Evolutionary conservation across 805 yeast genomes (phyloP), one percentile per base, ranked within the genome.

Genomic region (Starmerella tilneyi): DNA sequence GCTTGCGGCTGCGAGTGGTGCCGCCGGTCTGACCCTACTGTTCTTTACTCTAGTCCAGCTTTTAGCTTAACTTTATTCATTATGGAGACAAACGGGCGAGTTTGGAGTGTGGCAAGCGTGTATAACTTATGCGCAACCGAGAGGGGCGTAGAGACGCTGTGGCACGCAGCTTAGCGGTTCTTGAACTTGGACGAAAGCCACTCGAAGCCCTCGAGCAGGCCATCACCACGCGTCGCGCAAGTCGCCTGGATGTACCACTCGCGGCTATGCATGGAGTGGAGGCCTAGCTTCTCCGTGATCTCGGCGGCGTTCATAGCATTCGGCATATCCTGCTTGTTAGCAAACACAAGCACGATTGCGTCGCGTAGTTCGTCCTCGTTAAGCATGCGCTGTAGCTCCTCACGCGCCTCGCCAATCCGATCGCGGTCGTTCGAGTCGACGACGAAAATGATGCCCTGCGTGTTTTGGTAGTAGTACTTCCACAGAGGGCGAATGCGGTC

Each of bases 191-290:
- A 81, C 58, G 88, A 78, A 64, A 86, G 79, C 96, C 96, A 86
- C 73, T 86, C 95, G 67, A 86, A 78, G 76, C 96, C 96, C 73
- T 86, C 96, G 68, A 85, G 83, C 64, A 86, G 75, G 75, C 97
- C 97, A 67, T 88, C 96, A 73, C 97, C 98, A 53, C 97, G 84
- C 57, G 96, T 89, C 58, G 98, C 98, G 74, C 97, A 88, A 54
- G 97, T 84, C 58, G 98, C 85, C 74, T 89, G 96, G 67, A 92
- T 89, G 73, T 83, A 89, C 98, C 98, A 92, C 63, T 95, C 95
- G 73, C 97, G 84, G 74, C 88, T 95, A 75, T 95, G 83, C 68
- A 92, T 81, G 46, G 96, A 84, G 69, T 88, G 96, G 65, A 89
- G 81, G 55, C 96, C 96, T 63, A 89, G 78, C 71, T 85, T 86